Percentiles rank a stretch among this genome's conserved stretches.
Evolutionary conservation across 2,329 filamentous ascomycete genomes (phyloP).

Genomic region (Neopestalotiopsis sp.): DNA sequence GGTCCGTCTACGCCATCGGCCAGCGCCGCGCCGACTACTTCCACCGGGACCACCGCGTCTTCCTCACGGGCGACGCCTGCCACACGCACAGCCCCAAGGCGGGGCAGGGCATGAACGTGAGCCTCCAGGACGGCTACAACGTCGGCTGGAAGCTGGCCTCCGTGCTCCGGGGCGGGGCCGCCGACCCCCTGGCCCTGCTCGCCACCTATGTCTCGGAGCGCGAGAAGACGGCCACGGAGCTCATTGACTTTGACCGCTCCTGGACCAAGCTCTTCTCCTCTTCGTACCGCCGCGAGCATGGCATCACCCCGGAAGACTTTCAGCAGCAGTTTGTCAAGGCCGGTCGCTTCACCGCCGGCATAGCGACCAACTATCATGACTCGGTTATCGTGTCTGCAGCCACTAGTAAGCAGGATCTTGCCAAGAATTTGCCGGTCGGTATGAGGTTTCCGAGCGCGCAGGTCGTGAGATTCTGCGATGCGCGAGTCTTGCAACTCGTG

Average conservation of each 20-base stretch:
- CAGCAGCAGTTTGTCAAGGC: slow-evolving; percentile 61
- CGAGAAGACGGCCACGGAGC: slow-evolving; percentile 55
- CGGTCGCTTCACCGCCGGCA: slow-evolving; percentile 64
- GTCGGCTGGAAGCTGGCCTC: slow-evolving; percentile 64
- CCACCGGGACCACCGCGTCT: slow-evolving; percentile 60
- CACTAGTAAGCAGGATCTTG: slow-evolving; percentile 40
- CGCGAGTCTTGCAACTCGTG: slow-evolving; percentile 58
- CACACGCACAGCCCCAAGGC: slow-evolving; percentile 72
- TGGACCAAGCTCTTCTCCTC: slow-evolving; percentile 59
- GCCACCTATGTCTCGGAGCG: slow-evolving; percentile 60
- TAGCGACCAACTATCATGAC: slow-evolving; percentile 58
- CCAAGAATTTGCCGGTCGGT: slow-evolving; percentile 50
- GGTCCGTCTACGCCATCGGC: slow-evolving; percentile 67
- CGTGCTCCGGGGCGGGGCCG: slow-evolving; percentile 49
- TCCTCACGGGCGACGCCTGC: slow-evolving; percentile 68
- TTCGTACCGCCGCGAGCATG: slow-evolving; percentile 39
- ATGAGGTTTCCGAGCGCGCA: slow-evolving; percentile 64
- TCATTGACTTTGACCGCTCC: slow-evolving; percentile 65
- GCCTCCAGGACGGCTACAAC: slow-evolving; percentile 67
- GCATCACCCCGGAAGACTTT: slow-evolving; percentile 54
- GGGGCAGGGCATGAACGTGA: slow-evolving; percentile 67
- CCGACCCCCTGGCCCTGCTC: slow-evolving; percentile 42
- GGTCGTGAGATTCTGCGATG: slow-evolving; percentile 65
- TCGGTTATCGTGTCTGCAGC: slow-evolving; percentile 49
- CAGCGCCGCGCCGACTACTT: slow-evolving; percentile 65